Evolutionary conservation across 192 early-diverging fungal species (phyloP).

Genomic region (Mortierella hygrophila): DNA sequence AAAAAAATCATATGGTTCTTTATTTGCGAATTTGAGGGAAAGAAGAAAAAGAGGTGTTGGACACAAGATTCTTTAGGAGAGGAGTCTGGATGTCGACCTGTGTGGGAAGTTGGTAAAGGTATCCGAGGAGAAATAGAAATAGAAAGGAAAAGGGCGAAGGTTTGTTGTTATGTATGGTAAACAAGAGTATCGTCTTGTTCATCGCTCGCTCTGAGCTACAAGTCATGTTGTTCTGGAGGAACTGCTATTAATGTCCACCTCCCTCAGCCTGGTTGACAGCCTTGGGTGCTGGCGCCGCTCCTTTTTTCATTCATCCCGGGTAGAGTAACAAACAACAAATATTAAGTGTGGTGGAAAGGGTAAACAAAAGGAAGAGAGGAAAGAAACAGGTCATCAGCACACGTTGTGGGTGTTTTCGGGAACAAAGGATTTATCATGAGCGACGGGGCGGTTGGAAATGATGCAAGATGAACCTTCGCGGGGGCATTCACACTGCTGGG

Average conservation of each 20-base stretch:
- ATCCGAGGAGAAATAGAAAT: background rate
- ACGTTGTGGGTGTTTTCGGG: background rate
- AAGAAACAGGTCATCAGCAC: slow-evolving; percentile 16
- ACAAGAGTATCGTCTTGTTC: background rate
- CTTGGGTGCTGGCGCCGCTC: background rate
- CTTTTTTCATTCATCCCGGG: background rate
- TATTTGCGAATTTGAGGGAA: background rate
- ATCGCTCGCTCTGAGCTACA: slow-evolving; percentile 5
- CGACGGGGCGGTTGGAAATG: slow-evolving; percentile 30
- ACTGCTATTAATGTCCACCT: background rate
- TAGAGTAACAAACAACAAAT: background rate
- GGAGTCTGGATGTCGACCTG: background rate
- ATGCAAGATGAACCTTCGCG: slow-evolving; percentile 47
- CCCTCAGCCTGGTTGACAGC: background rate
- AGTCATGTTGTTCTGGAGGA: background rate
- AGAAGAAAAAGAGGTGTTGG: background rate
- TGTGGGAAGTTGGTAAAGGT: background rate
- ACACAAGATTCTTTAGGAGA: background rate
- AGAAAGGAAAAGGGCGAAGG: background rate
- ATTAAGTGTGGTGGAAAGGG: background rate
- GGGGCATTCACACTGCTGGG: slow-evolving; percentile 49
- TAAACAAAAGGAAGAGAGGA: background rate
- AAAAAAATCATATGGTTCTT: background rate
- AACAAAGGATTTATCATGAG: slow-evolving; percentile 3
- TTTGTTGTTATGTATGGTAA: background rate